Percentiles rank a stretch among this genome's conserved stretches.
Evolutionary conservation across 2,329 filamentous ascomycete species (phyloP).

Genomic region (Microsporum ferrugineum): DNA sequence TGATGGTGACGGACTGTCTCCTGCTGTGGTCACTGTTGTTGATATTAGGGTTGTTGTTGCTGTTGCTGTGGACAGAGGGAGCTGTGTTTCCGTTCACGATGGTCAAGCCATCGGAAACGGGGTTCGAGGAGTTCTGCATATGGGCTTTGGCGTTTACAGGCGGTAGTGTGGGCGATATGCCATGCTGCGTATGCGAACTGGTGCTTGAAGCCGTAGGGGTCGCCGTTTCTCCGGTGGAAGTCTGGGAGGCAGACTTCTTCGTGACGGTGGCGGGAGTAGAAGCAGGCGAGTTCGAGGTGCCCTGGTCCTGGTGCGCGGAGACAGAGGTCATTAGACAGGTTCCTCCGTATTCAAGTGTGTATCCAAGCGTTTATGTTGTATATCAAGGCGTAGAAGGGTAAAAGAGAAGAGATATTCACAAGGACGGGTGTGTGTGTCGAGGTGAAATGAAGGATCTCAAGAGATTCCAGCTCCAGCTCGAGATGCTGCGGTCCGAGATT

Average conservation of each 20-base stretch:
- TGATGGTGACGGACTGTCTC: constrained; percentile 87
- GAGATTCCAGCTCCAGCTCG: constrained; percentile 14
- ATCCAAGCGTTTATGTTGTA: too few relatives aligned
- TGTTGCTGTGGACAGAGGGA: constrained; percentile 20
- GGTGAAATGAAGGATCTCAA: constrained; percentile 6
- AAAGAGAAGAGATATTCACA: constrained; percentile 3
- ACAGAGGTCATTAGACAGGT: constrained; percentile 52
- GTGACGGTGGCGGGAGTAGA: constrained; percentile 39
- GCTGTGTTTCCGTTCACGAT: constrained; percentile 54
- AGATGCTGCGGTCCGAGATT: constrained; percentile 3
- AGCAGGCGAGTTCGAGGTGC: constrained; percentile 39
- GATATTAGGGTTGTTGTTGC: too few relatives aligned
- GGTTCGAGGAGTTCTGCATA: constrained; percentile 44
- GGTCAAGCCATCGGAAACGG: constrained; percentile 45
- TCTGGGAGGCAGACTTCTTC: constrained; percentile 35
- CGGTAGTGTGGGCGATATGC: constrained; percentile 55
- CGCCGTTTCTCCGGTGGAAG: constrained; percentile 40
- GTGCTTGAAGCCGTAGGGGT: constrained; percentile 44
- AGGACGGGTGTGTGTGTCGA: constrained; percentile 4
- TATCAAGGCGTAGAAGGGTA: constrained; percentile 8
- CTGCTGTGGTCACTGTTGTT: constrained; percentile 57
- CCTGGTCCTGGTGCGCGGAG: constrained; percentile 37
- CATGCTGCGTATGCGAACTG: constrained; percentile 37
- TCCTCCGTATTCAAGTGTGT: constrained; percentile 9
- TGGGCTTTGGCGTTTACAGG: constrained; percentile 74